Percentiles rank a stretch among this genome's conserved stretches.
phyloP scores from a whole-genome alignment of 176 grass and related monocot genomes.

The Chloris gayana region DNA sequence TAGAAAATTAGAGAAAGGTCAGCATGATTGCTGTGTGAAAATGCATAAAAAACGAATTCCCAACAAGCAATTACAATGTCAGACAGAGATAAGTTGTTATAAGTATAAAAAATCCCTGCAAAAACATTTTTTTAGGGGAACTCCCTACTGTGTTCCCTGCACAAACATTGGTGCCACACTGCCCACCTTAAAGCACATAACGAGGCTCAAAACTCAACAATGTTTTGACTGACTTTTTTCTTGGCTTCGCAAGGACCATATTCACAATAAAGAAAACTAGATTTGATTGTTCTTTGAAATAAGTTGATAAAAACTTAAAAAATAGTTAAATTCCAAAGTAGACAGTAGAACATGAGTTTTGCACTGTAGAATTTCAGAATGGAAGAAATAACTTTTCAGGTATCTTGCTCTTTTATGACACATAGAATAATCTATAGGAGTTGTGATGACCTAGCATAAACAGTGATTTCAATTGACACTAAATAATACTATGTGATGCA shows the following conservation, averaged over 20 bases:
- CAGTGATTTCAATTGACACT: not conserved
- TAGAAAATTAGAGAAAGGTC: not conserved
- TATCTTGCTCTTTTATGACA: not conserved
- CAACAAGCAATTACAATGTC: not conserved
- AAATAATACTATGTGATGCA: not conserved
- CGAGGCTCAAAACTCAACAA: no score
- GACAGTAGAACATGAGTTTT: not conserved
- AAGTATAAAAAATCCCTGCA: not conserved
- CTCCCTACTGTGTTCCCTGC: not conserved
- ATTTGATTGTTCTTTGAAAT: not conserved
- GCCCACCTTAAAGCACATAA: no score
- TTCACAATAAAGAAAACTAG: not conserved
- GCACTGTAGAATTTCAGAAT: no score
- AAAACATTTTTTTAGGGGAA: no score
- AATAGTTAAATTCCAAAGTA: not conserved
- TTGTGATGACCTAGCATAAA: not conserved
- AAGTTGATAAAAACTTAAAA: not conserved
- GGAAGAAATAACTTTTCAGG: not conserved
- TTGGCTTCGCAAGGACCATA: no score
- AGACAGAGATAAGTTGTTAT: not conserved
- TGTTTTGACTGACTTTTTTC: not conserved
- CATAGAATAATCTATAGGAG: not conserved
- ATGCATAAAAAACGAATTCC: not conserved
- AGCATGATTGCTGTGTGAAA: not conserved
- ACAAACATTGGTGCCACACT: no score